phyloP scores from a whole-genome alignment of 164 flowering plant genomes.

The Brasenia schreberi region DNA sequence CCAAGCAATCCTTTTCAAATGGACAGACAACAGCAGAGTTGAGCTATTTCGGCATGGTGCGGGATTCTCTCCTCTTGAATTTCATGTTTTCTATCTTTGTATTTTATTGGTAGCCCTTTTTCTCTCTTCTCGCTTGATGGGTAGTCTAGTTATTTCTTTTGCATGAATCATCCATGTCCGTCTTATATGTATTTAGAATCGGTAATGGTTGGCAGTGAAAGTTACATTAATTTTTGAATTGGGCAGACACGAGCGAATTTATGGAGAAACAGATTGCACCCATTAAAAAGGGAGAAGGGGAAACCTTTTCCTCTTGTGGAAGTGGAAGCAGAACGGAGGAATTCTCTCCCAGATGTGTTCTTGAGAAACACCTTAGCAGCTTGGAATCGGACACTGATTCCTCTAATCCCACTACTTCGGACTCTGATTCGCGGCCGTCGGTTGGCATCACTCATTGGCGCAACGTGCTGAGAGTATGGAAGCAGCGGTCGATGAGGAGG shows the following conservation, averaged over 20 bases:
- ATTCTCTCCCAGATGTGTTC: constrained; percentile 41
- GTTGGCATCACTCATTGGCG: constrained; percentile 28
- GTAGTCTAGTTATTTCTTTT: too few relatives aligned
- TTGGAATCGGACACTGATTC: constrained; percentile 15
- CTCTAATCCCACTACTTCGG: constrained; percentile 39
- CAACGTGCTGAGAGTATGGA: constrained; percentile 33
- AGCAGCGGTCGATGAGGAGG: constrained; percentile 28
- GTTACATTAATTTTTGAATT: neutral
- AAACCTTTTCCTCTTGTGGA: neutral
- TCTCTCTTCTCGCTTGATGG: too few relatives aligned
- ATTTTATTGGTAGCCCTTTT: too few relatives aligned
- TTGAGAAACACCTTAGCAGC: constrained; percentile 35
- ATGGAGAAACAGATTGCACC: neutral
- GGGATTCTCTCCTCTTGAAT: too few relatives aligned
- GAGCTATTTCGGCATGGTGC: too few relatives aligned
- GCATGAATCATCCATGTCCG: too few relatives aligned
- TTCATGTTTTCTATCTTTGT: too few relatives aligned
- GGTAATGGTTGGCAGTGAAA: neutral
- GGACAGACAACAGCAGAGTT: too few relatives aligned
- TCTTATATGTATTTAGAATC: too few relatives aligned
- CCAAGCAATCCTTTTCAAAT: too few relatives aligned
- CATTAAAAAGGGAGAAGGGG: neutral
- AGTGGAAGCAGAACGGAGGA: neutral
- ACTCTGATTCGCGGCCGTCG: constrained; percentile 7
- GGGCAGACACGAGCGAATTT: neutral